Conservation (phyloP, 495 filamentous ascomycete genomes). For the Parathielavia hyrcaniae region DNA sequence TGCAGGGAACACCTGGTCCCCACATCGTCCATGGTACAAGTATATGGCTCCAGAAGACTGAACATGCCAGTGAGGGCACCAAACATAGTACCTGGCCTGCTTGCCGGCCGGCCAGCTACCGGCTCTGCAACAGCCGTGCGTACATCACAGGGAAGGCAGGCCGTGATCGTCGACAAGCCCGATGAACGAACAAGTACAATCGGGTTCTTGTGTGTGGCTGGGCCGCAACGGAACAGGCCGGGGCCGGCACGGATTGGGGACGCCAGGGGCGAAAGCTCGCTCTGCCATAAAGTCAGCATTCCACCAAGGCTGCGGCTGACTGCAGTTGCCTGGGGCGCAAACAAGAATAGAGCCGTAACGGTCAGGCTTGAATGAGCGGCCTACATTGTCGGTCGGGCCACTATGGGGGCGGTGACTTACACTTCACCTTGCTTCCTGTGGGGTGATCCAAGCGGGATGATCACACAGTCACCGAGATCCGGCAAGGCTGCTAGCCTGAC, state of each 20-base stretch:
- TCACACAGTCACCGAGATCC: conserved; percentile 15
- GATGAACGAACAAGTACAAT: conserved; percentile 20
- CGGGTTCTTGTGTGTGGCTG: conserved; percentile 15
- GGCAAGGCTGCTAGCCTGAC: conserved; percentile 11
- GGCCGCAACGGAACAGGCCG: conserved; percentile 13
- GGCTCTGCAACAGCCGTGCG: conserved; percentile 2
- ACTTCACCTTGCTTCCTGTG: conserved; percentile 28
- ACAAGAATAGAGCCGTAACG: conserved; percentile 17
- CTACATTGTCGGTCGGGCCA: conserved; percentile 12
- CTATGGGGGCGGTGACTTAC: conserved; percentile 30
- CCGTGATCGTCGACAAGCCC: conserved; percentile 13
- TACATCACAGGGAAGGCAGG: not conserved
- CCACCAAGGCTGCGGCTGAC: conserved; percentile 12
- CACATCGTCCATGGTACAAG: not conserved
- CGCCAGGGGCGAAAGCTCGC: conserved; percentile 3
- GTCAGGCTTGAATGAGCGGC: conserved; percentile 16
- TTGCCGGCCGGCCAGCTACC: conserved; percentile 10
- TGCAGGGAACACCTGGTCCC: not conserved
- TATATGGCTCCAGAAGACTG: not conserved
- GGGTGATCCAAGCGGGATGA: conserved; percentile 24
- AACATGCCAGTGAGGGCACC: not conserved
- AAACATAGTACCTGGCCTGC: not conserved
- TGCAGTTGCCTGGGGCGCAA: conserved; percentile 6
- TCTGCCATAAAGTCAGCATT: conserved; percentile 8
- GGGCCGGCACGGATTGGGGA: not conserved